Base-by-base conservation (phyloP, 2,329 filamentous ascomycete genomes). In the Purpureocillium lavendulum region DNA sequence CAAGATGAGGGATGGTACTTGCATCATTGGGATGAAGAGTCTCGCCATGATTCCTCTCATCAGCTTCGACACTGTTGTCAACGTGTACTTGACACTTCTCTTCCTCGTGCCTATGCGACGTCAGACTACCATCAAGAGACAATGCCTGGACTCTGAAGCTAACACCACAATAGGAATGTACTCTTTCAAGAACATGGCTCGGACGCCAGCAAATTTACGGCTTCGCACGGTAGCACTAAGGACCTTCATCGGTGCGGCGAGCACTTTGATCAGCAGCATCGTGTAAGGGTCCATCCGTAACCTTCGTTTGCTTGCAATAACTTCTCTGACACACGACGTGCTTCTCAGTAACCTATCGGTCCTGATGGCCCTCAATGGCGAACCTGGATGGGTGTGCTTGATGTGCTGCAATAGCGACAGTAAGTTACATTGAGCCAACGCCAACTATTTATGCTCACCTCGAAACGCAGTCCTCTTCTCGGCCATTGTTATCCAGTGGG, bases 371-470 rank as follows among this genome's bases (percentile, higher is more conserved):
- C 65, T 82, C 2, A 58, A 75, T 17, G 77, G 77, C 11, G 77
- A 82, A 51, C 76, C 73, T 2, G 77, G 72, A 4, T 82, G 77
- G 77, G 68, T 82, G 3, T 82, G 77, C 47, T 65, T 82, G 4
- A 76, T 80, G 62, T 77, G 75, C 49, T 83, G 78, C 51, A 82
- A 81, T 49, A 66, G 69, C 45, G 78, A 82, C 51, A 71, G 76
- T 30, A 6, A 14, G 29, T 30, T 14, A 6, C 29, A 6, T 12
- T 30, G 29, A 13, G 29, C 12, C 29, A 12, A 12, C 12, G 8
- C 26, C 8, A 13, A 14, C 29, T 12, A 4, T 30, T 12, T 12
- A 12, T 14, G 29, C 29, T 30, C 29, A 26, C 10, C 5, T 10
- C 21, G 5, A 5, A 12, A 6, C 13, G 26, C n/a, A 76, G 74